Evolutionary conservation across 352 stramenopile genomes (phyloP).

Genomic region (Globisporangium nagaii): DNA sequence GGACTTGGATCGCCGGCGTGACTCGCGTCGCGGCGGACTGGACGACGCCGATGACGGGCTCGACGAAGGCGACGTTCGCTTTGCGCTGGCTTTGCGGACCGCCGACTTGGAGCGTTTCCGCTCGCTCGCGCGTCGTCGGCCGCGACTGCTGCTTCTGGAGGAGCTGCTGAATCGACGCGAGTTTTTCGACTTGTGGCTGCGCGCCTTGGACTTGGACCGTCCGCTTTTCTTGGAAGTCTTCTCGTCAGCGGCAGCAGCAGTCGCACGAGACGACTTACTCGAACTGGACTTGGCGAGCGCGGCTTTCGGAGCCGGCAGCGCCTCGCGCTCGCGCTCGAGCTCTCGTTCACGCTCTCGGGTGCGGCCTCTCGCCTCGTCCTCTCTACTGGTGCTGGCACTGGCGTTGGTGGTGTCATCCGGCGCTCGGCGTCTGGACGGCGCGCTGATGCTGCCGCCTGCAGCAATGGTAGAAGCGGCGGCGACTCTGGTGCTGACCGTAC

Average conservation of each 20-base stretch:
- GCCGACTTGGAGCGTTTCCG: constrained; percentile 2
- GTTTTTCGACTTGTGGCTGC: constrained; percentile 9
- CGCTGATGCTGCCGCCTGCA: not conserved
- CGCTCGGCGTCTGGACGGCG: not conserved
- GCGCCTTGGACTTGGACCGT: constrained; percentile 37
- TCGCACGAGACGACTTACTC: not conserved
- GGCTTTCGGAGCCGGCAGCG: constrained; percentile 6
- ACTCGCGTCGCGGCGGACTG: not conserved
- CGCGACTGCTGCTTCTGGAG: not conserved
- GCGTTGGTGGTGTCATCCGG: too few relatives aligned
- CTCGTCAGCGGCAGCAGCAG: too few relatives aligned
- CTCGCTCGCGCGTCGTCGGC: not conserved
- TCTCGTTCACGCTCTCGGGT: constrained; percentile 1
- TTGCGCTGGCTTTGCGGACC: constrained; percentile 13
- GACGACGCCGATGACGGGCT: not conserved
- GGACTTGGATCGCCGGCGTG: constrained; percentile 2
- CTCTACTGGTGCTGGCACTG: not conserved
- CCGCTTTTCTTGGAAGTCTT: constrained; percentile 22
- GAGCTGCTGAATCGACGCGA: not conserved
- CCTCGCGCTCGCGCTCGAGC: constrained; percentile 5
- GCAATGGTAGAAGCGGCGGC: not conserved
- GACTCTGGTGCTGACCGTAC: not conserved
- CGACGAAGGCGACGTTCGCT: constrained; percentile 17
- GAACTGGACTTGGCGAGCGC: not conserved
- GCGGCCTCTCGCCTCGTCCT: not conserved